Base-by-base conservation (phyloP, 495 filamentous ascomycete species). In the Aspergillus baeticus region DNA sequence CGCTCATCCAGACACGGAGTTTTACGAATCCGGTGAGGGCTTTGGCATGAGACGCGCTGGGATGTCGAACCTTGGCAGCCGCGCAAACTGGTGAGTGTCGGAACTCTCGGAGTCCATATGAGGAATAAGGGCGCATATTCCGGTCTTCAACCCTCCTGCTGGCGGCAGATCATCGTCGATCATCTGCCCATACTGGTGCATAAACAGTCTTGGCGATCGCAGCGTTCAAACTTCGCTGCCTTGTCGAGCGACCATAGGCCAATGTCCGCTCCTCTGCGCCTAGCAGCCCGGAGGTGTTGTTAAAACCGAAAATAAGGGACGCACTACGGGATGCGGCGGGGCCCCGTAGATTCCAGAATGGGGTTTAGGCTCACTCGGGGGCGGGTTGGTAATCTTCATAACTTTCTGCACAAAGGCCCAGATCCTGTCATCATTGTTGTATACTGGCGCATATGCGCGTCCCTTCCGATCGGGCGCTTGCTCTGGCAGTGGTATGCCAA, bases 131-230 rank as follows among this genome's bases (percentile, higher is more conserved):
- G 46, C 29, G 36, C 36, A 41, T 37, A 13, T 50, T 17, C 13
- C 29, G 11, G 26, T 14, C 22, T 26, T 29, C 26, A 29, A 29
- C 26, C 26, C 26, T 29, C 44, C 46, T 54, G 56, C 22, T 42
- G 58, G 36, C 44, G 53, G 57, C 43, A 58, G 61, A 63, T 63
- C 61, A 51, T 43, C 50, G 61, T 63, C 61, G 61, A 63, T 63
- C 61, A 59, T 59, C 57, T 63, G 61, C 53, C 41, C 39, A 29
- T 18, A 35, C 37, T 57, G 37, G 31, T 60, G 56, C 56, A 57
- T 54, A 49, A 43, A 20, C 42, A 42, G 49, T 56, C 61, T 63
- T 63, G 57, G 61, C 60, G 53, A 55, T 49, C 56, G 33, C 7
- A 55, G 18, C 10, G 41, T 39, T 29, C 46, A 37, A 11, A n/a